Base-by-base conservation (phyloP, 331 rosid genomes). In the Quercus phellos region DNA sequence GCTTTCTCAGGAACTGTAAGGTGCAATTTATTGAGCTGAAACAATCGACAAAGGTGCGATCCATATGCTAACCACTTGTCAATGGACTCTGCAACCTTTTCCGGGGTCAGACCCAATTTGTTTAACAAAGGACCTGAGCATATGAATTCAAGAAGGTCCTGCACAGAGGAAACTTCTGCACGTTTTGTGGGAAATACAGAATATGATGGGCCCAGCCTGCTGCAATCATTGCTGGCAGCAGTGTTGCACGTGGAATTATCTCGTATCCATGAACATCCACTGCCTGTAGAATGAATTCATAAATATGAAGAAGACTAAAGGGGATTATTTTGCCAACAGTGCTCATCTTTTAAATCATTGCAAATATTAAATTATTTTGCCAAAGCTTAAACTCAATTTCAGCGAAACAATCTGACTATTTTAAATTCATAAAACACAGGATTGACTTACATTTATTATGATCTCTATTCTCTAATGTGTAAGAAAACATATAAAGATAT, bases 61-160 rank as follows among this genome's bases (percentile, higher is more conserved):
- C 99, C 98, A 80, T 90, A 86, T 3, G 77, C 30, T 27, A 92
- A 50, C 99, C 99, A 92, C 68, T 88, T 91, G 81, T 94, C 98
- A 4, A 94, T 82, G 72, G 94, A 89, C 60, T 92, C 91, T 0
- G 94, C 91, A 74, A 92, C 88, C 53, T 81, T 79, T 54, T 91
- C 90, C 17, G 61, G 54, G 30, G 86, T 78, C 69, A 90, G 27
- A 64, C 96, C 99, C 67, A 89, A 50, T 80, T 81, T 90, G 53
- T 88, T 82, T 29, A 92, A 10, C 83, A 94, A 80, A 68, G 96
- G 94, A 79, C 97, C 96, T 7, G 91, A 86, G 87, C 97, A 90
- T 82, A 94, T 94, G 81, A 92, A 90, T 4, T 82, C 89, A 51
- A 58, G 90, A 80, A 94, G 93, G 73, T 92, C 93, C 82, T 88